Evolutionary conservation across 805 yeast species (phyloP).

Genomic region (Yarrowia phangngaensis): DNA sequence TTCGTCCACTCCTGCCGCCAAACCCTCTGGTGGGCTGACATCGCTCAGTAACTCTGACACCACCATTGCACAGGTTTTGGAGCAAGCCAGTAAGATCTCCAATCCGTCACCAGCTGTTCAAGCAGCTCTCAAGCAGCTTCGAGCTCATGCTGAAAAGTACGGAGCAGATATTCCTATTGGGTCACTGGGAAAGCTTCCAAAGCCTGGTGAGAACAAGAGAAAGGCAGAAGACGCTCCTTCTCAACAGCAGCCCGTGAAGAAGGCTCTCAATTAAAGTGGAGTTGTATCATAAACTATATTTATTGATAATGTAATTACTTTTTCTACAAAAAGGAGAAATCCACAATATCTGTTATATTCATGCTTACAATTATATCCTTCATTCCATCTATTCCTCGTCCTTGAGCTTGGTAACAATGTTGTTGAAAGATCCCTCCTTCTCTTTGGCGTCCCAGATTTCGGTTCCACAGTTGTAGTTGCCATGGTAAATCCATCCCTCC

Average conservation of each 20-base stretch:
- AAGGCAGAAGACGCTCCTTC: conserved; percentile 18
- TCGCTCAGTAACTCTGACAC: conserved; percentile 25
- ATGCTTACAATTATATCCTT: conserved; percentile 16
- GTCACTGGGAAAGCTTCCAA: conserved; percentile 22
- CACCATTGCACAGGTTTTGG: conserved; percentile 38
- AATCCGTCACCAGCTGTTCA: conserved; percentile 39
- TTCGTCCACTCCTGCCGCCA: conserved; percentile 9
- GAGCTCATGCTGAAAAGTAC: conserved; percentile 35
- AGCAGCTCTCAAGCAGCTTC: conserved; percentile 39
- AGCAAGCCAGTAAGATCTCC: conserved; percentile 40
- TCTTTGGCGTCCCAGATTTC: conserved; percentile 89
- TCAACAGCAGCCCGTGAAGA: conserved; percentile 10
- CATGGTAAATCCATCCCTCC: conserved; percentile 92
- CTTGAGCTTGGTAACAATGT: conserved; percentile 44
- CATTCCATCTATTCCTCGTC: conserved; percentile 1
- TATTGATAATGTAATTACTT: conserved; percentile 14
- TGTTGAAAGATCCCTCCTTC: conserved; percentile 82
- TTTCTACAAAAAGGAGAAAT: neutral
- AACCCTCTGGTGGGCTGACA: conserved; percentile 7
- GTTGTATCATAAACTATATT: conserved; percentile 21
- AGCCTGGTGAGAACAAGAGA: conserved; percentile 21
- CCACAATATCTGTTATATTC: conserved; percentile 16
- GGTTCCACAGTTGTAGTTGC: conserved; percentile 88
- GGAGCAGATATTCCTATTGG: conserved; percentile 26
- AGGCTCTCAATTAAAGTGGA: conserved; percentile 15